Base-by-base conservation (phyloP, 2,329 filamentous ascomycete species). In the Dendryphion nanum region DNA sequence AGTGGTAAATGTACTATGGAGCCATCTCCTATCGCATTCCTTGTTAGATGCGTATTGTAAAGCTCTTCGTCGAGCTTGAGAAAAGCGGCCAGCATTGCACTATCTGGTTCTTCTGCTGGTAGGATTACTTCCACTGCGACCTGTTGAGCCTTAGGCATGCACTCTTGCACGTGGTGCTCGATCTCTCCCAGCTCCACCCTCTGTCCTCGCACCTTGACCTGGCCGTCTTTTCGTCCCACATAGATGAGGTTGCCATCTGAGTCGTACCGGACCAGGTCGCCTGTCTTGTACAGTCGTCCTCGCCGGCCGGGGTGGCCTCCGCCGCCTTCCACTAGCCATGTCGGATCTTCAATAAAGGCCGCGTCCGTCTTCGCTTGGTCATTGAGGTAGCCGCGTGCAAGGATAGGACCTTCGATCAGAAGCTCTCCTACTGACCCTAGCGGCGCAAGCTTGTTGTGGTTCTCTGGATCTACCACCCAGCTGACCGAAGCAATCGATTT, bases 391-490 rank as follows among this genome's bases (percentile, higher is more conserved):
- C 44, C 44, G 18, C 43, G 42, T 6, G 53, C 59, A 5, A 66
- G 46, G 28, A 53, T 73, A 2, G 34, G 42, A 16, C 42, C 42
- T 35, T 45, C 42, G 4, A 44, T 8, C 8, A 42, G 14, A 12
- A 44, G 32, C 31, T 44, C 41, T 14, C 41, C 41, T 6, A 36
- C 29, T 23, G 28, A 15, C 24, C 41, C 41, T 3, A 42, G 30
- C 15, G 41, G 33, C 13, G 35, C n/a, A 7, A 44, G 34, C 19
- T n/a, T 43, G n/a, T 63, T 40, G 8, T 47, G 45, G 12, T 61
- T 38, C 4, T 44, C 23, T 3, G 58, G 53, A 28, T 69, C 55
- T 5, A 64, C 49, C 18, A 71, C 44, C 61, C 64, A 68, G n/a
- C n/a, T n/a, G n/a, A n/a, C n/a, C n/a, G n/a, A n/a, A n/a, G n/a